A percentile compares a stretch with the other conserved stretches of the same genome.
These are phyloP conservation scores for Prunus salicina DNA, from an alignment of 306 rosid species.

Conservation along the genomic window DNA sequence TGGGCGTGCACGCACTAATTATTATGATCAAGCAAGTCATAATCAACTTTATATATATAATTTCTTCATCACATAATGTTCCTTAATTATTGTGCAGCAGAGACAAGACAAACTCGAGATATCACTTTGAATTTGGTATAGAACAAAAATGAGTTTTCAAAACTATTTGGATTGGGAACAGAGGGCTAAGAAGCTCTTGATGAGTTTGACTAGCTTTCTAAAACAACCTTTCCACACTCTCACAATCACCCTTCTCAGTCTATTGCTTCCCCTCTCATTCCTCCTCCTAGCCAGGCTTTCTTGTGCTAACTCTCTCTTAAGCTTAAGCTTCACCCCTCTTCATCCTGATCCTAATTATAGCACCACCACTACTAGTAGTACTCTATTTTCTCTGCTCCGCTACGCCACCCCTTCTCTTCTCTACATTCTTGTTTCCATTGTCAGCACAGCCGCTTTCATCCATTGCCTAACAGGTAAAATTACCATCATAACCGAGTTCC, in stretches of 20 bases:
- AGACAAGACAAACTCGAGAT: not conserved
- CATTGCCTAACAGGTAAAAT: slow-evolving; percentile 44
- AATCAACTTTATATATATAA: too few species aligned
- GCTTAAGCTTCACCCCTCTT: not conserved
- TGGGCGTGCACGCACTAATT: not conserved
- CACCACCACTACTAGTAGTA: not conserved
- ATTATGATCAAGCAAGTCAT: not conserved
- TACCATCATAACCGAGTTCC: slow-evolving; percentile 15
- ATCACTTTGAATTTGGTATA: not conserved
- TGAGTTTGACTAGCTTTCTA: slow-evolving; percentile 6
- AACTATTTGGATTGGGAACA: slow-evolving; percentile 12
- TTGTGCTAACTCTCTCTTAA: slow-evolving; percentile 34
- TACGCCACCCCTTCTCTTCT: slow-evolving; percentile 41
- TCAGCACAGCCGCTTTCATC: slow-evolving; percentile 42
- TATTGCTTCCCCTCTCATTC: slow-evolving; percentile 73
- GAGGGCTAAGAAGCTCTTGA: slow-evolving; percentile 26
- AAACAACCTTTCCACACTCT: slow-evolving; percentile 49
- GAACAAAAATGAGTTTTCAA: slow-evolving; percentile 35
- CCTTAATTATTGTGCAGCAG: not conserved
- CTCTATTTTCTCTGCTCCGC: slow-evolving; percentile 26
- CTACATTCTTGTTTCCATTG: slow-evolving; percentile 39
- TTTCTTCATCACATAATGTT: not conserved
- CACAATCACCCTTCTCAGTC: slow-evolving; percentile 57
- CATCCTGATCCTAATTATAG: not conserved
- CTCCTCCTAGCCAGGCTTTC: slow-evolving; percentile 65